Conservation (phyloP, 2,329 filamentous ascomycete species). For the Sarocladium kiliense region DNA sequence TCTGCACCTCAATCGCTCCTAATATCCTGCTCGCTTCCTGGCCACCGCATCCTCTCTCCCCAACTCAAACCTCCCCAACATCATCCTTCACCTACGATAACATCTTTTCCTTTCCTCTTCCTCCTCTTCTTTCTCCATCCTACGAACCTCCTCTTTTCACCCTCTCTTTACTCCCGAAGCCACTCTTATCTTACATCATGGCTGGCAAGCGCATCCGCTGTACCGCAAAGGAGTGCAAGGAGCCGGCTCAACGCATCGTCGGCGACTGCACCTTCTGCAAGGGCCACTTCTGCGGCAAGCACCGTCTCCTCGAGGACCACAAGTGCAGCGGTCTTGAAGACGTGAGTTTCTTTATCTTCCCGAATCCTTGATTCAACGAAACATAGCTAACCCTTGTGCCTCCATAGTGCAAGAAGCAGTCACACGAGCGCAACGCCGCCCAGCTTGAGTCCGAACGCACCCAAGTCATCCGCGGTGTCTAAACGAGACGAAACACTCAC, state of each 20-base stretch:
- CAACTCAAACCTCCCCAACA: not conserved
- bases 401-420: slow-evolving; percentile 85
- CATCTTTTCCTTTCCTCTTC: slow-evolving; percentile 5
- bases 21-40: slow-evolving; percentile 1
- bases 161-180: not conserved
- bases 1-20: slow-evolving; percentile 1
- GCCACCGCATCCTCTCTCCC: slow-evolving; percentile 5
- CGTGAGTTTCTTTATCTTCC: slow-evolving; percentile 41
- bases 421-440: slow-evolving; percentile 87
- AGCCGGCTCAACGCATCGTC: slow-evolving; percentile 84
- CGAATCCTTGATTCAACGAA: not conserved
- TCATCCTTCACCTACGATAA: slow-evolving; percentile 1
- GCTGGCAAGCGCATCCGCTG: slow-evolving; percentile 77
- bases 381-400: slow-evolving; percentile 10
- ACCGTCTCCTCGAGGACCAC: slow-evolving; percentile 90
- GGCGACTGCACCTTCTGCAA: slow-evolving; percentile 95
- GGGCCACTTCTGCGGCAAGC: slow-evolving; percentile 91
- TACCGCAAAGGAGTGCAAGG: slow-evolving; percentile 83
- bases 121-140: not conserved
- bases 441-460: slow-evolving; percentile 91
- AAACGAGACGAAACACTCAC: slow-evolving; percentile 20
- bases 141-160: slow-evolving; percentile 9
- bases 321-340: slow-evolving; percentile 90
- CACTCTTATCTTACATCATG: slow-evolving; percentile 33
- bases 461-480: slow-evolving; percentile 88